Base-by-base conservation (phyloP, 352 stramenopile genomes). In the Globisporangium okanoganense region DNA sequence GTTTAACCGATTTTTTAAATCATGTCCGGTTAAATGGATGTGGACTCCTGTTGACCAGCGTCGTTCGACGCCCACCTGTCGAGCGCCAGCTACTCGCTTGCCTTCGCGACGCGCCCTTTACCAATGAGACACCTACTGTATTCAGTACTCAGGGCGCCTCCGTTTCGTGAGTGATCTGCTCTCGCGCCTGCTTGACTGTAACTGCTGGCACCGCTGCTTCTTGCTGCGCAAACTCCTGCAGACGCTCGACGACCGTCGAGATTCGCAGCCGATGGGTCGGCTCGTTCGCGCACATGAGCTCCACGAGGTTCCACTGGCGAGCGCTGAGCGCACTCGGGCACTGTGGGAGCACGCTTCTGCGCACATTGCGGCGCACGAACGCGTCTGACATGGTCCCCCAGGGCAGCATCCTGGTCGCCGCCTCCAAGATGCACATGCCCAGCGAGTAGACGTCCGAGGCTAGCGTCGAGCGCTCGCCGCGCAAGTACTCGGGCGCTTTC, bases 391-490 rank as follows among this genome's bases (percentile, higher is more conserved):
- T 61, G 12, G 3, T 3, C 5, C 52, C 36, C 59, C 59, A 65
- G 25, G 59, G 59, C 18, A 52, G n/a, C 31, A 5, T 52, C 8
- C 50, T 51, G 9, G 22, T 55, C 38, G 35, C 50, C 3, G 54
- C 41, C 38, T 61, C 59, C 22, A 65, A 4, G 29, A 61, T 61
- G 18, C 43, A 52, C 50, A 65, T 65, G 29, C 50, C 50, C 24
- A 65, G 25, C n/a, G 50, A 52, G 31, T 65, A 65, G 31, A 65
- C 24, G n/a, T 65, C 59, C 3, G 59, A 65, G 10, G 59, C 59
- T 9, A 61, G 25, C 8, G 51, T 65, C 27, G 27, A 29, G 16
- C 56, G 56, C 7, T 61, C 56, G 5, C 58, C 47, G 36, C 47
- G 24, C 29, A 64, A 20, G 16, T 41, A 53, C 36, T 65, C 59